Evolutionary conservation across 2,329 filamentous ascomycete genomes (phyloP), one percentile per base, ranked within the genome.

Genomic region (Fusarium siculi): DNA sequence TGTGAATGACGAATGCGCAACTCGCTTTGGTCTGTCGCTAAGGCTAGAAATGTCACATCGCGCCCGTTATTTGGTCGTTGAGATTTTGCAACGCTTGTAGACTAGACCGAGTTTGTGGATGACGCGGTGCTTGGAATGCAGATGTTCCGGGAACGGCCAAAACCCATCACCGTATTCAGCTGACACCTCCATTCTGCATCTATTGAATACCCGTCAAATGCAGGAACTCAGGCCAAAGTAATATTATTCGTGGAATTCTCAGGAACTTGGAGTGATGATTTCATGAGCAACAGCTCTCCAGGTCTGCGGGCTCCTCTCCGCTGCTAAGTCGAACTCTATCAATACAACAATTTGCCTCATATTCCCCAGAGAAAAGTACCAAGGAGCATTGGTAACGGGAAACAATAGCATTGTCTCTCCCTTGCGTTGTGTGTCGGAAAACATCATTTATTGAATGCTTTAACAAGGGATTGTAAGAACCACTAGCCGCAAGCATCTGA

Each of bases 401-500:
- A 21, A n/a, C 28, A 9, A 34, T n/a, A 10, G 6, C 1, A 25
- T 15, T 11, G 12, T 43, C 32, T 14, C 40, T 43, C 39, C 10
- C 30, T 19, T 16, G 21, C 19, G 2, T 52, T 15, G 30, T 15
- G 15, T 36, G n/a, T 18, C 30, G 9, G 3, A 7, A 4, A 34
- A 25, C 11, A n/a, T 36, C 2, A 28, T 30, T 36, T 54, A 63
- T 68, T 40, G 42, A 63, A 68, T 63, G 32, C 15, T 30, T 66
- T 10, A 21, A 21, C 32, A n/a, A n/a, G n/a, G 36, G 44, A 30
- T 43, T 19, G 50, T 23, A 18, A 12, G 34, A 49, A 40, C 42
- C 56, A 9, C 16, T 68, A 68, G 49, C 55, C 43, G 42, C 42
- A 47, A 55, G 19, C 56, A 68, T 28, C 42, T 68, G 64, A 68